Conservation (phyloP, 164 flowering plant species). For the Cinnamomum chago region DNA sequence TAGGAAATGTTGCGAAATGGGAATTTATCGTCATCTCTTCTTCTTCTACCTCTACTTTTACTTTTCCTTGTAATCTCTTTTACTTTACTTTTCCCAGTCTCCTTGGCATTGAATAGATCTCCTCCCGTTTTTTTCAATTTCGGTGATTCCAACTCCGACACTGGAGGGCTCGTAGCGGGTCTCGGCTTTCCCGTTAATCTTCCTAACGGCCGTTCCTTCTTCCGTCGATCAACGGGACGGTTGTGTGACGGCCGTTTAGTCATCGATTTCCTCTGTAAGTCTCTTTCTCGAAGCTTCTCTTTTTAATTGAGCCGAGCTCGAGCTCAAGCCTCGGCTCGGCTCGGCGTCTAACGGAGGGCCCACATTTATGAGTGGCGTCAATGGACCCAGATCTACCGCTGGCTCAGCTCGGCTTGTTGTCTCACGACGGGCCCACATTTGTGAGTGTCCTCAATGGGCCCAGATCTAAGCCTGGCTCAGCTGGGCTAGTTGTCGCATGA, state of each 20-base stretch:
- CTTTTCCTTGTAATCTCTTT: not conserved
- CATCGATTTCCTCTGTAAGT: slow-evolving; percentile 34
- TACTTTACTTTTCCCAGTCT: slow-evolving; percentile 5
- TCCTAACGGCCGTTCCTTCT: slow-evolving; percentile 39
- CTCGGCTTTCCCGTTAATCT: slow-evolving; percentile 26
- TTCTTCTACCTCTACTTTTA: not conserved
- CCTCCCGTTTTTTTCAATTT: slow-evolving; percentile 36
- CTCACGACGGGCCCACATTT: no score
- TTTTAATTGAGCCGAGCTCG: no score
- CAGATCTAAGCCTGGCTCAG: no score
- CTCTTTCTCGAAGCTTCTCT: no score
- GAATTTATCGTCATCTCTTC: not conserved
- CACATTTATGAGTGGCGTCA: no score
- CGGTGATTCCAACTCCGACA: slow-evolving; percentile 53
- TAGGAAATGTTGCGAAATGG: not conserved
- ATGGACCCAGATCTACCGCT: no score
- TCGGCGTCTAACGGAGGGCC: no score
- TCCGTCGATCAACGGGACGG: slow-evolving; percentile 34
- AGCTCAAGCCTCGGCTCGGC: no score
- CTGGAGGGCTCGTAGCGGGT: slow-evolving; percentile 36
- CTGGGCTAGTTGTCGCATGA: no score
- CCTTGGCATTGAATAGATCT: no score
- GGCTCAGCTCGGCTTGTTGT: no score
- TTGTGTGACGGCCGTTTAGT: slow-evolving; percentile 40
- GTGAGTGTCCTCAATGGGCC: no score